Percentiles rank a stretch among this genome's conserved stretches.
Conservation (phyloP, 352 stramenopile species). For the Vaucheria bursata region DNA sequence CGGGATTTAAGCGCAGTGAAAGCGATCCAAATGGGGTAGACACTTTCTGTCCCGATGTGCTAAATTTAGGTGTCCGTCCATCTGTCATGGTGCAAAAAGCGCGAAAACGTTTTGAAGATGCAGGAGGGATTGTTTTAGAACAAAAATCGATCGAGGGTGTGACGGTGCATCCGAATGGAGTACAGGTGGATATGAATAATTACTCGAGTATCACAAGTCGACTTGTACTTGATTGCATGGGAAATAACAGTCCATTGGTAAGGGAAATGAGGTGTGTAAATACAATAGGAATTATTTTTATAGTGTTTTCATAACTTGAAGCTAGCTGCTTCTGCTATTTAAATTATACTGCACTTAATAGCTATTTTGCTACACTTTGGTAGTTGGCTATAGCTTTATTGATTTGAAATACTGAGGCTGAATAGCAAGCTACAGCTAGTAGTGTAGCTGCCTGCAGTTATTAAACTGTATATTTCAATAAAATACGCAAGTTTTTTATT, state of each 20-base stretch:
- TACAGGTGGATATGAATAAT: background rate
- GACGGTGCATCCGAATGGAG: conserved; percentile 52
- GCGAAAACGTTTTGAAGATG: conserved; percentile 26
- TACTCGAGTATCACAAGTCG: conserved; percentile 52
- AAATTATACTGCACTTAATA: no score
- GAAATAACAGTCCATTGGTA: conserved; percentile 61
- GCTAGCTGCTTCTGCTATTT: no score
- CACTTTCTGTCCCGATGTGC: conserved; percentile 50
- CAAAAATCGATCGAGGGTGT: conserved; percentile 54
- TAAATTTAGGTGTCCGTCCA: conserved; percentile 62
- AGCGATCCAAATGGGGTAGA: conserved; percentile 20
- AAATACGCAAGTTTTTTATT: no score
- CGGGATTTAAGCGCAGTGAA: conserved; percentile 47
- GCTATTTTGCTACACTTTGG: no score
- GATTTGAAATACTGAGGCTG: no score
- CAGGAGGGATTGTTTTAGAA: conserved; percentile 57
- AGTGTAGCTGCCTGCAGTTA: no score
- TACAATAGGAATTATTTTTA: conserved; percentile 24
- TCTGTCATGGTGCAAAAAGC: conserved; percentile 48
- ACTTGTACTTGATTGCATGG: conserved; percentile 67
- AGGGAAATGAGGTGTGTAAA: conserved; percentile 49
- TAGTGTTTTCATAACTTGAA: no score
- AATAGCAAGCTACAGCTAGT: no score
- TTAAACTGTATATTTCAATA: no score
- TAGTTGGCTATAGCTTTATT: no score